Evolutionary conservation across 768 basidiomycete species (phyloP).

Genomic region (Phylloporus sp.): DNA sequence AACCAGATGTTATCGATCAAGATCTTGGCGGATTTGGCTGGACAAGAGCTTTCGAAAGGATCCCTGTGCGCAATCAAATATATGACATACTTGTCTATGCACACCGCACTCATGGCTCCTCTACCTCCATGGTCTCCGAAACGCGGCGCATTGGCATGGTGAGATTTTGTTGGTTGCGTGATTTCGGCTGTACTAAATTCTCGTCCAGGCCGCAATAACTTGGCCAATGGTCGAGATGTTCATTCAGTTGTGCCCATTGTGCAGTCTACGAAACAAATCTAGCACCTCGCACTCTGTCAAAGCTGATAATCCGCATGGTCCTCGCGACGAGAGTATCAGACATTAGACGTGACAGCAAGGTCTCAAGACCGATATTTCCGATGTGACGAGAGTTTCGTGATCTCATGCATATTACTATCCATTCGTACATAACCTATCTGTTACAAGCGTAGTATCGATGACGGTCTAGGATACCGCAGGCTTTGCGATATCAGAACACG

Average conservation of each 20-base stretch:
- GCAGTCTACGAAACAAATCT: conserved; percentile 40
- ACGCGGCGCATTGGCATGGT: conserved; percentile 57
- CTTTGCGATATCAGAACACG: neutral
- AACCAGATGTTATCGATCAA: conserved; percentile 15
- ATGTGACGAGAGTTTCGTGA: neutral
- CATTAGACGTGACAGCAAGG: neutral
- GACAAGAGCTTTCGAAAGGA: conserved; percentile 47
- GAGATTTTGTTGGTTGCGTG: conserved; percentile 23
- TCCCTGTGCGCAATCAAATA: conserved; percentile 63
- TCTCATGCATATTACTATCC: conserved; percentile 10
- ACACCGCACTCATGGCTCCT: conserved; percentile 53
- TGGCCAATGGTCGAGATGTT: conserved; percentile 75
- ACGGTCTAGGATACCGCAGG: conserved; percentile 7
- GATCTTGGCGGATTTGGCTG: conserved; percentile 30
- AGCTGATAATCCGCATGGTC: conserved; percentile 12
- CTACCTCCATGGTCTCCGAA: conserved; percentile 52
- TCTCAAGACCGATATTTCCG: neutral
- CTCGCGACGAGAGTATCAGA: conserved; percentile 22
- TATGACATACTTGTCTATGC: conserved; percentile 66
- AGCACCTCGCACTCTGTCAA: conserved; percentile 19
- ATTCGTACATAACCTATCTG: conserved; percentile 11
- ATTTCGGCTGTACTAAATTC: conserved; percentile 3
- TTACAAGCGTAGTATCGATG: conserved; percentile 2
- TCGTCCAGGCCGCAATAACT: conserved; percentile 55
- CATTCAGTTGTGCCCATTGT: conserved; percentile 53